phyloP scores from a whole-genome alignment of 2,329 filamentous ascomycete species.

The Mollisia scopiformis region DNA sequence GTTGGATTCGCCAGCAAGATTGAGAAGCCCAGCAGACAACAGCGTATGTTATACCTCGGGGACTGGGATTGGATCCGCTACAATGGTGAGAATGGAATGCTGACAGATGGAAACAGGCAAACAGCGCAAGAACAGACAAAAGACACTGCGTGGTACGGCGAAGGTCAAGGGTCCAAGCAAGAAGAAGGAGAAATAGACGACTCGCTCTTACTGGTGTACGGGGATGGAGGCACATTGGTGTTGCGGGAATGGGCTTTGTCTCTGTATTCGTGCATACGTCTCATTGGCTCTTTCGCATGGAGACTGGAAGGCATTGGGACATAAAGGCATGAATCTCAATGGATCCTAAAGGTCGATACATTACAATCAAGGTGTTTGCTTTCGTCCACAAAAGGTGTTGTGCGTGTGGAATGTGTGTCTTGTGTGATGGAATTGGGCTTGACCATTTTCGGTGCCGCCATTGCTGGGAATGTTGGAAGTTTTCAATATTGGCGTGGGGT shows the following conservation, averaged over 20 bases:
- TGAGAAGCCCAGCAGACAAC: slow-evolving; percentile 97
- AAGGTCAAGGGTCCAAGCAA: slow-evolving; percentile 96
- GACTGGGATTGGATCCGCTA: slow-evolving; percentile 1
- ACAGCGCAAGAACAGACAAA: slow-evolving; percentile 99
- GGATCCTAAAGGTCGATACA: slow-evolving; percentile 30
- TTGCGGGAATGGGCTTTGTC: slow-evolving; percentile 31
- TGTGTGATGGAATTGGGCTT: not conserved
- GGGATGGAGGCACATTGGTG: slow-evolving; percentile 15
- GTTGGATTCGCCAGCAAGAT: slow-evolving; percentile 92
- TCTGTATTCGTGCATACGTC: slow-evolving; percentile 31
- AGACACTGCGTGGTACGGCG: slow-evolving; percentile 96
- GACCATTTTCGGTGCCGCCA: no score
- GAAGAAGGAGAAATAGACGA: slow-evolving; percentile 89
- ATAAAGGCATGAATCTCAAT: slow-evolving; percentile 30
- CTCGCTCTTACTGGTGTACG: slow-evolving; percentile 25
- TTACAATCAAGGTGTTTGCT: slow-evolving; percentile 34
- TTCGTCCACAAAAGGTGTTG: slow-evolving; percentile 1
- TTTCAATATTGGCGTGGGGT: no score
- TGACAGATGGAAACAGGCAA: slow-evolving; percentile 71
- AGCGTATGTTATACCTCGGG: slow-evolving; percentile 73
- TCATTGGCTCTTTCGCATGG: slow-evolving; percentile 32
- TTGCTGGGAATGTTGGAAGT: not conserved
- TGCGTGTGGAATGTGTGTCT: not conserved
- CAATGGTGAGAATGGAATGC: slow-evolving; percentile 16
- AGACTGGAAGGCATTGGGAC: slow-evolving; percentile 27